These are phyloP conservation scores for Aureobasidium sp. DNA, from an alignment of 2,329 filamentous ascomycete genomes.

Conservation along the genomic window DNA sequence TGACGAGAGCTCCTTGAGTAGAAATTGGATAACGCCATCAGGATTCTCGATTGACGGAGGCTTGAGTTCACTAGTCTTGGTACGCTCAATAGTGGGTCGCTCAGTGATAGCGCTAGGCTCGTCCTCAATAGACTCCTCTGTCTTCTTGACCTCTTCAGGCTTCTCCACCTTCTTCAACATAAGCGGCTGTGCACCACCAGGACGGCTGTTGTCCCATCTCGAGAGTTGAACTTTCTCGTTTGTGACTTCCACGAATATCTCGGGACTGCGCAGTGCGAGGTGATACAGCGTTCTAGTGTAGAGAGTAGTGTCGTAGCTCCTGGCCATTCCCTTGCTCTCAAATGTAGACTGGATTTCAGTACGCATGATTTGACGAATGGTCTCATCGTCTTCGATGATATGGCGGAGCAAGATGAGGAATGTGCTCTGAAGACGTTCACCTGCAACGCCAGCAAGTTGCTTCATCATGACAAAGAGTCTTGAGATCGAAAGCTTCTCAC, in stretches of 20 bases:
- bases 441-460: slow-evolving; percentile 72
- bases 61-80: slow-evolving; percentile 65
- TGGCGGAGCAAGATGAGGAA: slow-evolving; percentile 86
- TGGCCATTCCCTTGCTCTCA: slow-evolving; percentile 41
- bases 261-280: slow-evolving; percentile 70
- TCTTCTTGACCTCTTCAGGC: slow-evolving; percentile 14
- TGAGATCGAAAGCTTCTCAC: slow-evolving; percentile 82
- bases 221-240: slow-evolving; percentile 74
- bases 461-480: slow-evolving; percentile 92
- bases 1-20: slow-evolving; percentile 83
- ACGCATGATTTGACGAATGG: slow-evolving; percentile 82
- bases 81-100: slow-evolving; percentile 28
- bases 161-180: slow-evolving; percentile 42
- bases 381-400: slow-evolving; percentile 88
- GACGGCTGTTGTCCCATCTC: slow-evolving; percentile 48
- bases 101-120: slow-evolving; percentile 36
- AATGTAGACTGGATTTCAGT: slow-evolving; percentile 79
- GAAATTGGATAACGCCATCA: slow-evolving; percentile 89
- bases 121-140: slow-evolving; percentile 27
- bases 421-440: slow-evolving; percentile 63
- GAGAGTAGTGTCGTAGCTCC: slow-evolving; percentile 55
- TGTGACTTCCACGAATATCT: slow-evolving; percentile 78
- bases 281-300: slow-evolving; percentile 74
- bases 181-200: slow-evolving; percentile 43
- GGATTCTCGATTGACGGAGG: slow-evolving; percentile 82